Base-by-base conservation (phyloP, 2,329 filamentous ascomycete genomes). In the Pseudocercospora pini-densiflorae region DNA sequence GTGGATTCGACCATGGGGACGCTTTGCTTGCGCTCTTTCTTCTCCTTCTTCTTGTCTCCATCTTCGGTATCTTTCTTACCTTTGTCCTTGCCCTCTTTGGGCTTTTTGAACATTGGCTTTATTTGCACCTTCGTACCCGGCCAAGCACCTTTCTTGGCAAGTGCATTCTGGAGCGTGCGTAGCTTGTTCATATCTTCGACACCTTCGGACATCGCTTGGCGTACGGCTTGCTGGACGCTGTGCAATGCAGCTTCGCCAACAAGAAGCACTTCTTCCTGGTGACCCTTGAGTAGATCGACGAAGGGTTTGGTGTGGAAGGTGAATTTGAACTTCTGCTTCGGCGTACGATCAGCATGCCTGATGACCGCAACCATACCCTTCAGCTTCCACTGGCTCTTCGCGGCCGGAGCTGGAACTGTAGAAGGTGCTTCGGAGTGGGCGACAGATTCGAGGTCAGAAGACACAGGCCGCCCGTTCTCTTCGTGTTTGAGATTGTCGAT, bases 241-340 rank as follows among this genome's bases (percentile, higher is more conserved):
- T 90, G 88, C 53, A 99, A 81, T 0, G 95, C 95, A 45, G 93
- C 90, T 77, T 97, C 93, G 8, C 94, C 94, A 70, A 97, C 95
- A 23, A 99, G 86, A 1, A 99, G 85, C 1, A 99, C 95, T 77
- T 99, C 95, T 79, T 98, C 94, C 75, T 97, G 92, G 74, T 99
- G 94, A 0, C 95, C 95, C 77, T 94, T 97, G 49, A 99, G 87
- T 3, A 99, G 85, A 70, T 97, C 92, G 69, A 99, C 94, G 75
- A 99, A 99, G 0, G 95, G 95, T 69, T 94, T 92, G 0, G 93
- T 97, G 76, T 99, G 95, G 74, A 99, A 98, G 0, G 95, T 99
- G 75, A 98, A 99, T 78, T 99, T 99, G 85, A 97, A 97, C 78
- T 99, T 99, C 75, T 99, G 95, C 81, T 99, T 99, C 2, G 95